Base-by-base conservation (phyloP, 192 early-diverging fungal genomes). In the Gaertneriomyces sp. region DNA sequence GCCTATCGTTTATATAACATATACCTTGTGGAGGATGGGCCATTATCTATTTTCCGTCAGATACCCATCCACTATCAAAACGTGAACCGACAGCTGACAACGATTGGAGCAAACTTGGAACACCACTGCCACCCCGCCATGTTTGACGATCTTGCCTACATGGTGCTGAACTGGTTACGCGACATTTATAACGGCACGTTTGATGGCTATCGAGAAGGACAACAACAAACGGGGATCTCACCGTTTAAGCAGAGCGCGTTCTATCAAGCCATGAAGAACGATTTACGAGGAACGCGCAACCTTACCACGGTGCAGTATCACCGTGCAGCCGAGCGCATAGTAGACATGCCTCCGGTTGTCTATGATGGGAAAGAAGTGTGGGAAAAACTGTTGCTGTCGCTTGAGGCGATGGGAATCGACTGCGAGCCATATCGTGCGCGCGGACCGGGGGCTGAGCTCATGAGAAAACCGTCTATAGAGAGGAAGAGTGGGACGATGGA, bases 251-350 rank as follows among this genome's bases (percentile, higher is more conserved):
- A 42, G 16, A 73, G 73, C 46, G 76, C 74, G 7, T 75, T 81
- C 38, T 71, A 69, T 51, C 79, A 81, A 49, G 73, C 73, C 0
- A 69, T 81, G 73, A 33, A 64, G 50, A 78, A 76, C 52, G 79
- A 81, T 65, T 53, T 76, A 53, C 47, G 72, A 40, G 79, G 76
- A 5, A 79, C 72, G 11, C n/a, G 55, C n/a, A 65, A 76, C 42
- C 38, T 81, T 10, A 81, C 79, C 5, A 71, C 70, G 5, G 55
- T 61, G 7, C 76, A 81, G 61, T 71, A 80, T 45, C 65, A 56
- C 12, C 59, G 80, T 46, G 76, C 68, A 16, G 70, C 69, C 0
- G 80, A 82, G 61, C 60, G 80, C 16, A 56, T 82, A 7, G 73
- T 73, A 14, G 80, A 82, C 58, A 67, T 82, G 71, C 63, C 76